These are phyloP conservation scores for Pyricularia sp. DNA, from an alignment of 2,329 filamentous ascomycete genomes.

Conservation along the genomic window DNA sequence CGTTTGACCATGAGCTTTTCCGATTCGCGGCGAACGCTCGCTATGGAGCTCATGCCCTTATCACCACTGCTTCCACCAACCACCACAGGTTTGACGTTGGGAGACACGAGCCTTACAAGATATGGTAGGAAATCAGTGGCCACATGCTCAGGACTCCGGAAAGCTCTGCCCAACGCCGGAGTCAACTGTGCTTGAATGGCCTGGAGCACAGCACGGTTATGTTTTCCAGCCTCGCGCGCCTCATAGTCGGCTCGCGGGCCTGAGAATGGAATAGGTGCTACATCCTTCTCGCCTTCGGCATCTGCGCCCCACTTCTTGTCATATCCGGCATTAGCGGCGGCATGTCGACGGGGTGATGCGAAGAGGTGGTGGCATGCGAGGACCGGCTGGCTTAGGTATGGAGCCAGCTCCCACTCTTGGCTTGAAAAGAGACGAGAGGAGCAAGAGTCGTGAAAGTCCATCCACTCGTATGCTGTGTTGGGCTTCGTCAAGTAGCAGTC, in stretches of 20 bases:
- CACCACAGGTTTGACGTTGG: conserved; percentile 82
- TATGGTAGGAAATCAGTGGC: conserved; percentile 77
- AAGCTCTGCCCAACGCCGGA: conserved; percentile 59
- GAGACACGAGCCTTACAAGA: conserved; percentile 69
- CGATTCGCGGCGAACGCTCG: conserved; percentile 75
- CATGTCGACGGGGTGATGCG: conserved; percentile 51
- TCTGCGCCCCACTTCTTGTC: conserved; percentile 32
- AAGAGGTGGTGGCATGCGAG: conserved; percentile 89
- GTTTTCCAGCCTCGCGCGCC: conserved; percentile 68
- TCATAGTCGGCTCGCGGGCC: conserved; percentile 71
- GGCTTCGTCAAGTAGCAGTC: conserved; percentile 86
- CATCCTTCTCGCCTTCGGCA: conserved; percentile 26
- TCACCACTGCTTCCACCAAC: conserved; percentile 55
- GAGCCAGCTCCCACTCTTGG: conserved; percentile 84
- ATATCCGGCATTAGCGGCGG: conserved; percentile 22
- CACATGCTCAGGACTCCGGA: conserved; percentile 66
- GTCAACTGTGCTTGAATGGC: conserved; percentile 60
- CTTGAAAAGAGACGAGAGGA: conserved; percentile 66
- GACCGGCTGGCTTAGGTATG: conserved; percentile 76
- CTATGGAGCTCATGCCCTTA: conserved; percentile 43
- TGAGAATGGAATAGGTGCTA: conserved; percentile 57
- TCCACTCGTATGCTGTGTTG: conserved; percentile 79
- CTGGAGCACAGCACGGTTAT: conserved; percentile 61
- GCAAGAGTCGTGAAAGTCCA: conserved; percentile 81
- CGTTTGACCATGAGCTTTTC: conserved; percentile 72